Conservation (phyloP, 306 rosid species). For the Vachellia collinsii region DNA sequence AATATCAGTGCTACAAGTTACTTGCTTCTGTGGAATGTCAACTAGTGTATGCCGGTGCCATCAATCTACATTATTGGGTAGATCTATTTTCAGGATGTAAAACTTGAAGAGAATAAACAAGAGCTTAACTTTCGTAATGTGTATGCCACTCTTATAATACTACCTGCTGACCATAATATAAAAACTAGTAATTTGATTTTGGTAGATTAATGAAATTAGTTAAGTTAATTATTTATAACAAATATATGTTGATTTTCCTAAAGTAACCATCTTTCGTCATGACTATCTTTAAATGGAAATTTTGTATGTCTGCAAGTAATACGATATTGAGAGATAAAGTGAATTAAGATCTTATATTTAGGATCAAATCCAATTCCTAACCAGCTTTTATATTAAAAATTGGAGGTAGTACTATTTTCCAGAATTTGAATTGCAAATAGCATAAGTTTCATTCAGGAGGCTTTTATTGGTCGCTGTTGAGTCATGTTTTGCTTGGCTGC, state of each 20-base stretch:
- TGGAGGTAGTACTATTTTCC: not conserved
- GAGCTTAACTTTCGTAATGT: constrained; percentile 11
- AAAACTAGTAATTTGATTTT: too few relatives aligned
- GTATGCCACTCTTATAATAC: constrained; percentile 16
- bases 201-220: too few relatives aligned
- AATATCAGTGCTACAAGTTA: not conserved
- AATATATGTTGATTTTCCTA: too few relatives aligned
- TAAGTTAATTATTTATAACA: too few relatives aligned
- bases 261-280: too few relatives aligned
- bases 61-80: not conserved
- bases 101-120: not conserved
- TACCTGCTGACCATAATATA: too few relatives aligned
- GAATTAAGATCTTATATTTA: too few relatives aligned
- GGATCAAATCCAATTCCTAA: too few relatives aligned
- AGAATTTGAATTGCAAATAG: constrained; percentile 27
- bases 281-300: too few relatives aligned
- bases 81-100: not conserved
- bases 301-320: too few relatives aligned
- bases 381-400: too few relatives aligned
- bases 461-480: constrained; percentile 21
- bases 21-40: not conserved
- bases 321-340: too few relatives aligned
- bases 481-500: constrained; percentile 35
- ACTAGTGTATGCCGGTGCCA: not conserved
- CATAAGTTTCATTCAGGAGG: constrained; percentile 9